Base-by-base conservation (phyloP, 257 asterid genomes). In the Nicotiana tabacum region DNA sequence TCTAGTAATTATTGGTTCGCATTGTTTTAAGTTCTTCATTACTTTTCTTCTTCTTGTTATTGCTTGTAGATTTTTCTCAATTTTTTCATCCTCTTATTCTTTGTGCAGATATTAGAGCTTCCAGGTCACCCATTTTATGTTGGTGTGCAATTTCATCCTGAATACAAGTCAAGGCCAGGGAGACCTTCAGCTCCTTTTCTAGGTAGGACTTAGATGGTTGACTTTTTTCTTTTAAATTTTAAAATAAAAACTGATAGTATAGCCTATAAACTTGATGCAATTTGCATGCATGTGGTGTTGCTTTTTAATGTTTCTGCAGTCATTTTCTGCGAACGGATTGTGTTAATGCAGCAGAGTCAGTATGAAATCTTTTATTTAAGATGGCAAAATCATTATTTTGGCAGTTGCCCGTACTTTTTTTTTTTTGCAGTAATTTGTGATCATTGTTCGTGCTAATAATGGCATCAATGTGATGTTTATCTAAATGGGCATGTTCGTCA, bases 141-240 rank as follows among this genome's bases (percentile, higher is more conserved):
- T 11, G 84, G 84, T 10, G 84, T 82, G 65, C 84, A 82, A 56
- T 82, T 82, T 37, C 84, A 82, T 56, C 84, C 80, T 39, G 84
- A 82, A 72, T 82, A 66, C 69, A 82, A 82, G 51, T 82, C 80
- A 57, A 66, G 84, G 35, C 84, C 84, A 16, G 84, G 84, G 53
- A 66, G 77, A 51, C 84, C 80, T 53, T 69, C 84, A 27, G 80
- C 84, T 51, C 77, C 64, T 9, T 81, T 81, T 58, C 24, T 65
- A 81, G 83, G 83, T 66, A 66, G 64, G 24, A 27, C 29, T 46
- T 43, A 72, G 60, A 21, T 21, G 21, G 21, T 21, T 46, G 37
- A 13, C 13, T 74, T 74, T 0, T 7, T 5, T 74, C 27, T 46
- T 43, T 43, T 8, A 43, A 43, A 7, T 43, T 43, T 7, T 43